Evolutionary conservation across 139 green algal genomes (phyloP).

Genomic region (Picochlorum sp.): DNA sequence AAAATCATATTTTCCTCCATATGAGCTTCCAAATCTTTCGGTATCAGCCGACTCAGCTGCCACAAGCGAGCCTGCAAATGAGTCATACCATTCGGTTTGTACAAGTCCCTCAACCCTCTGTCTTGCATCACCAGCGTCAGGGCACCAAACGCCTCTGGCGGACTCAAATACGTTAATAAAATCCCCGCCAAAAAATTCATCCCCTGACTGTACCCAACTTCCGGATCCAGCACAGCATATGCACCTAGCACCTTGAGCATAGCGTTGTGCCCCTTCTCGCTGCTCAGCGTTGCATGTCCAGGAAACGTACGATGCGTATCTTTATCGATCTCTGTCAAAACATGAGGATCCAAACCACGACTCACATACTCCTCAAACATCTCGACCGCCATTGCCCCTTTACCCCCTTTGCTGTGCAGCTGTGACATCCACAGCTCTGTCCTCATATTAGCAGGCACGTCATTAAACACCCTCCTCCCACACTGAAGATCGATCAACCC

Average conservation of each 20-base stretch:
- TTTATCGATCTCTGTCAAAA: slow-evolving; percentile 62
- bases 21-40: slow-evolving; percentile 32
- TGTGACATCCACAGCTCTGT: slow-evolving; percentile 28
- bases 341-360: slow-evolving; percentile 15
- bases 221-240: slow-evolving; percentile 60
- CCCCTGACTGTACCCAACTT: slow-evolving; percentile 60
- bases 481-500: slow-evolving; percentile 8
- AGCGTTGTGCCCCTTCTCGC: slow-evolving; percentile 27
- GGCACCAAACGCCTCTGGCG: slow-evolving; percentile 45
- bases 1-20: slow-evolving; percentile 46
- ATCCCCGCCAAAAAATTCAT: slow-evolving; percentile 73
- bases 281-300: slow-evolving; percentile 17
- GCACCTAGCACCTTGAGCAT: slow-evolving; percentile 52
- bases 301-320: slow-evolving; percentile 68
- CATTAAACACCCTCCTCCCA: slow-evolving; percentile 8
- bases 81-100: slow-evolving; percentile 43
- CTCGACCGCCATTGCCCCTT: background rate
- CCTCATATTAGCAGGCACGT: slow-evolving; percentile 17
- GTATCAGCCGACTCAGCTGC: slow-evolving; percentile 59
- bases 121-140: slow-evolving; percentile 67
- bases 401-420: slow-evolving; percentile 9
- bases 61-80: slow-evolving; percentile 64
- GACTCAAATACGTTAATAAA: slow-evolving; percentile 50
- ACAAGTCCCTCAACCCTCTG: slow-evolving; percentile 46
- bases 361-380: background rate